Evolutionary conservation across 1,284 basidiomycete species (phyloP), one percentile per base, ranked within the genome.

Genomic region (Cerioporus squamosus): DNA sequence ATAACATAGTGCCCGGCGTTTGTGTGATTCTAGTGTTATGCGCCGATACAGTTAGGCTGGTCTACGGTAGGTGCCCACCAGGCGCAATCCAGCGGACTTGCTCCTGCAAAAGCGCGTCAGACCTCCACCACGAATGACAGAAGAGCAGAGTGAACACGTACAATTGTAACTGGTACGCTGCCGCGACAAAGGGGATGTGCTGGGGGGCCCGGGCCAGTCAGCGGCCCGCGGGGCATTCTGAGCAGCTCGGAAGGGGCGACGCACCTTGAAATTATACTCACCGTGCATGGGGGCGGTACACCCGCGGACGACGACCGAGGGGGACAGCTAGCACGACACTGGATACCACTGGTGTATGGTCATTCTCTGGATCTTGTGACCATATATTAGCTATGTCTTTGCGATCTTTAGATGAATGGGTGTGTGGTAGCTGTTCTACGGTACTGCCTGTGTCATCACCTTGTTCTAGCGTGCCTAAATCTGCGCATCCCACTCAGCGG

Each of bases 121-220:
- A n/a, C 18, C 20, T 26, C 17, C 26, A 18, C n/a, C 20, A 46
- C 3, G 26, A n/a, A n/a, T n/a, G n/a, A 17, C 22, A n/a, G 45
- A 47, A 17, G 55, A 52, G 55, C 42, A 43, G 26, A 17, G 45
- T 15, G 2, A 36, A 77, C 9, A 67, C 90, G 65, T 67, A 93
- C 90, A 92, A n/a, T n/a, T n/a, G n/a, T n/a, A n/a, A 64, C 74
- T 91, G 89, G 69, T 81, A 85, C 38, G 68, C 73, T 9, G 83
- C 75, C 3, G 88, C 89, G 57, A 81, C 63, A 71, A 92, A 93
- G 18, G 91, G 90, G 38, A 91, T 77, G 72, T 88, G 86, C 88
- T 91, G n/a, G 66, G 17, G 52, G 18, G 33, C 31, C 20, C 26
- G 15, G n/a, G 44, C 42, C 53, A 50, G 59, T 64, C 56, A 55